Evolutionary conservation across 495 filamentous ascomycete species (phyloP), one percentile per base, ranked within the genome.

Genomic region (Neurospora sp.): DNA sequence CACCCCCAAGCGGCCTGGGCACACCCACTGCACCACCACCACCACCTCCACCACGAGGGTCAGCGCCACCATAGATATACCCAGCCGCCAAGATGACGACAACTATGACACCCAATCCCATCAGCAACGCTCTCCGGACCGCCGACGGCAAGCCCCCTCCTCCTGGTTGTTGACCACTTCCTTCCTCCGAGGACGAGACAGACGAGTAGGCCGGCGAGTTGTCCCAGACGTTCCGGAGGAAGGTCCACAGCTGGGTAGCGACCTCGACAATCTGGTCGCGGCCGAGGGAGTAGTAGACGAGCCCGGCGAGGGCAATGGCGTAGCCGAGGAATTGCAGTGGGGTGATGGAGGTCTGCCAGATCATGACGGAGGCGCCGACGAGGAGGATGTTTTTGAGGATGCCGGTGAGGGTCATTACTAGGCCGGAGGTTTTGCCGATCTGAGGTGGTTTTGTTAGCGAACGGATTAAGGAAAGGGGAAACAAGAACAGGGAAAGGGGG

Each of bases 381-480:
- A 94, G 86, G 42, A 93, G 82, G 76, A 93, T 92, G 78, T 92
- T 91, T 77, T 93, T 93, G 70, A 93, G 87, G 73, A 93, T 89
- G 69, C 92, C 91, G 59, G 88, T 90, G 22, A 94, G 89, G 9
- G 91, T 91, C 79, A 92, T 88, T 65, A 92, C 89, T n/a, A 93
- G 85, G 70, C 89, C 89, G 5, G 91, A 93, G 3, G 92, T 93
- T 79, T 89, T 90, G 72, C 91, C 90, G 76, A 94, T 93, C 90
- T 92, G 35, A 0, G 0, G 0, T 7, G 73, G 8, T 27, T 27
- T 40, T 40, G 39, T 40, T 40, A 40, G 39, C 12, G 39, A 3
- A 40, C 39, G 39, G 39, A 39, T 4, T 4, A 11, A 35, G 0
- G 31, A 35, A 35, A 35, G 35, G 41, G 41, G 41, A 68, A 31